Base-by-base conservation (phyloP, 83 land plant species). In the Larix sibirica region DNA sequence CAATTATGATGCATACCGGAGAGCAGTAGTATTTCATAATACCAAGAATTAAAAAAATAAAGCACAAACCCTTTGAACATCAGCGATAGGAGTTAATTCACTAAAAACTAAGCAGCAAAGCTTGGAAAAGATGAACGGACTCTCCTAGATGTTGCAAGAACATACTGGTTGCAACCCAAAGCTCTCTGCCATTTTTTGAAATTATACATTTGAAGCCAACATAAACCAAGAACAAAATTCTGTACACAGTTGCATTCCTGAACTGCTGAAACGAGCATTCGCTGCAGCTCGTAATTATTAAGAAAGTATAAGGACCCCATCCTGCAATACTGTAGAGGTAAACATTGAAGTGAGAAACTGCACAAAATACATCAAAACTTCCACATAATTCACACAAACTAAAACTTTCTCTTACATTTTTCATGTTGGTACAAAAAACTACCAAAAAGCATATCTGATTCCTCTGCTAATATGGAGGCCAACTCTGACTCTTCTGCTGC, bases 161-260 rank as follows among this genome's bases (percentile, higher is more conserved):
- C 20, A 16, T 28, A 24, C 12, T 47, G 24, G 10, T 66, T 28
- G 33, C 33, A 23, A 66, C 28, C 3, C 28, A 23, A 31, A 71
- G 50, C 76, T 71, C 76, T 18, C 7, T 18, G 42, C 12, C 42
- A 36, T 68, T 38, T n/a, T 38, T 44, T 44, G 7, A 40, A 70
- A 14, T 40, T 70, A 70, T 44, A 38, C 40, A 13, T 70, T 38
- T 38, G 75, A 70, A 20, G 75, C 5, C 75, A 38, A 70, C 75
- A 28, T 28, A 70, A 70, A 70, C 54, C n/a, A 21, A 47, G 9
- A 20, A 40, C 76, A 71, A 71, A 71, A 71, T 71, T 71, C 76
- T 71, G 76, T 71, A 71, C 76, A 71, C 20, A 13, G 33, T 68
- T 31, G n/a, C 40, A 71, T 71, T 71, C 76, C 76, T 71, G 42